Conservation (phyloP, 2,329 filamentous ascomycete species). For the Penicillium sp. region DNA sequence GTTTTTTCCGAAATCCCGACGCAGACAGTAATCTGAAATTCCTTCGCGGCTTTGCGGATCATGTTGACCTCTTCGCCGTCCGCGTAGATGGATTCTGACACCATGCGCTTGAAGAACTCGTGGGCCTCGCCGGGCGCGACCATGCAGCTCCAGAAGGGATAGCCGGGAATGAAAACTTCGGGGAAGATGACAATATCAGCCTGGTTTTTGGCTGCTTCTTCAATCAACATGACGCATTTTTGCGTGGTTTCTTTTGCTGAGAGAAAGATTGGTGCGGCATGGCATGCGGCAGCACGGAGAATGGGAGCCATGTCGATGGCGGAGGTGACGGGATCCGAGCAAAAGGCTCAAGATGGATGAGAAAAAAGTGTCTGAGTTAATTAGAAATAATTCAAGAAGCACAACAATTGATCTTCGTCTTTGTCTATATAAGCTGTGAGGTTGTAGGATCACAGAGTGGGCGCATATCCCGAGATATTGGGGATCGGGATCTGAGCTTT, state of each 20-base stretch:
- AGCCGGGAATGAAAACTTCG: slow-evolving; percentile 55
- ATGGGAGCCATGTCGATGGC: background rate
- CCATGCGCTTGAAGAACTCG: slow-evolving; percentile 50
- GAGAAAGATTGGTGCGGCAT: slow-evolving; percentile 50
- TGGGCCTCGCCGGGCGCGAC: slow-evolving; percentile 53
- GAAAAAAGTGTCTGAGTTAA: no score
- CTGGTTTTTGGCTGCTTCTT: slow-evolving; percentile 42
- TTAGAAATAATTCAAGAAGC: no score
- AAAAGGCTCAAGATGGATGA: no score
- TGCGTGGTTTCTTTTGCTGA: slow-evolving; percentile 47
- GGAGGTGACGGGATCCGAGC: no score
- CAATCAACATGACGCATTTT: slow-evolving; percentile 50
- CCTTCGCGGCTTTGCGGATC: slow-evolving; percentile 42
- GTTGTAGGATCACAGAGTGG: no score
- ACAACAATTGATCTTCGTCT: no score
- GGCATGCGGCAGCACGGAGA: slow-evolving; percentile 18
- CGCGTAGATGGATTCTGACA: slow-evolving; percentile 45
- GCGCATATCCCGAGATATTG: no score
- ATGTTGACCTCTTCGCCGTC: slow-evolving; percentile 49
- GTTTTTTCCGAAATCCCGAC: slow-evolving; percentile 54
- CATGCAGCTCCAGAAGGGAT: slow-evolving; percentile 54
- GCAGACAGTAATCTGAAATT: slow-evolving; percentile 44
- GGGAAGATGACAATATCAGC: slow-evolving; percentile 57
- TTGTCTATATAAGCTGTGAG: no score
- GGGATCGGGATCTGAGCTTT: no score